phyloP scores from a whole-genome alignment of 805 yeast species.

The Teunomyces atbi region DNA sequence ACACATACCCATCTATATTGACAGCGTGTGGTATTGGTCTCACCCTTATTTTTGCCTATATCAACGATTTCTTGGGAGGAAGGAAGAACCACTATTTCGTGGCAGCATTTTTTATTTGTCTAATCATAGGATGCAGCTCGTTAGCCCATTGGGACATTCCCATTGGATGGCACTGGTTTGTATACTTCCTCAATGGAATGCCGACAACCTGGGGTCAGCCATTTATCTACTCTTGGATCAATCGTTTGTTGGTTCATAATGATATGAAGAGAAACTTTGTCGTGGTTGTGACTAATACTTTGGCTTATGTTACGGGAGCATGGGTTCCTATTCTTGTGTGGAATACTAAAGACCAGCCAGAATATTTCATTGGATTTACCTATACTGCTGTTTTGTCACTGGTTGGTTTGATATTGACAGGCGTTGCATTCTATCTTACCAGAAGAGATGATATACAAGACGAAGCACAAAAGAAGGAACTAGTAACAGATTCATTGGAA shows the following conservation, averaged over 20 bases:
- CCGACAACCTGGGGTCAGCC: constrained; percentile 57
- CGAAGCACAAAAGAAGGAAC: neutral
- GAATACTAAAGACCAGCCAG: constrained; percentile 35
- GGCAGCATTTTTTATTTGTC: constrained; percentile 33
- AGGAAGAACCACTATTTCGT: constrained; percentile 37
- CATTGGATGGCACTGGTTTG: constrained; percentile 47
- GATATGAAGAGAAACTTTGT: constrained; percentile 41
- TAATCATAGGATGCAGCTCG: constrained; percentile 42
- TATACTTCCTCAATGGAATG: constrained; percentile 47
- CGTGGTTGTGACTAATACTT: constrained; percentile 37
- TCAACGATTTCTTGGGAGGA: constrained; percentile 33
- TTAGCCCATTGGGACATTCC: constrained; percentile 51
- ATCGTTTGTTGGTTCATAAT: constrained; percentile 42
- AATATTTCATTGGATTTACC: constrained; percentile 31
- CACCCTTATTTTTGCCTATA: constrained; percentile 32
- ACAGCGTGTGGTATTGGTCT: constrained; percentile 35
- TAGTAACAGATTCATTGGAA: neutral
- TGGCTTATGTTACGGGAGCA: constrained; percentile 40
- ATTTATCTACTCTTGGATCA: constrained; percentile 56
- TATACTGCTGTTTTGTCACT: constrained; percentile 18
- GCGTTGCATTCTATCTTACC: constrained; percentile 23
- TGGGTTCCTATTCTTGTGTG: constrained; percentile 41
- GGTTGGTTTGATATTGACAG: constrained; percentile 30
- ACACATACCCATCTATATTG: constrained; percentile 30
- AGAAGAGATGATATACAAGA: constrained; percentile 22